A percentile compares a stretch with the other conserved stretches of the same genome.
Evolutionary conservation across 495 filamentous ascomycete genomes (phyloP).

Genomic region (Talaromyces borbonicus): DNA sequence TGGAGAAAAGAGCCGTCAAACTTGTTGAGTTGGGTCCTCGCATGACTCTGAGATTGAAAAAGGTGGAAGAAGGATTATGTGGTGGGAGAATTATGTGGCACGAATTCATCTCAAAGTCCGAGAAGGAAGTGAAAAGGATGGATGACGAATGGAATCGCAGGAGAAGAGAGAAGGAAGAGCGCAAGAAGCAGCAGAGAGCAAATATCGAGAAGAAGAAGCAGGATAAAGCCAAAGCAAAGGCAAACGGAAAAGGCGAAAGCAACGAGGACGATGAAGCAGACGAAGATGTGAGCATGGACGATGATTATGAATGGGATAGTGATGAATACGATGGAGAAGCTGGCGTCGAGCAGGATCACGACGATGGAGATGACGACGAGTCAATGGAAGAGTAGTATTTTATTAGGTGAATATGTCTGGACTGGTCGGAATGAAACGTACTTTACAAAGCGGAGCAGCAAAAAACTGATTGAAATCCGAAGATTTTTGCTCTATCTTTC

Average conservation of each 20-base stretch:
- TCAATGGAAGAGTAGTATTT: constrained; percentile 8
- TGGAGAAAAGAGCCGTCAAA: constrained; percentile 83
- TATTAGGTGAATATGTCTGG: background rate
- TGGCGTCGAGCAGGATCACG: constrained; percentile 34
- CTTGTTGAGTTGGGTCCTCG: constrained; percentile 86
- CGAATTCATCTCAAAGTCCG: constrained; percentile 77
- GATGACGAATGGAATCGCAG: constrained; percentile 72
- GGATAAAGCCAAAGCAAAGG: constrained; percentile 41
- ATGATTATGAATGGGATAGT: constrained; percentile 50
- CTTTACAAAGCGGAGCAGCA: no score
- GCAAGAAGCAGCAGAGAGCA: constrained; percentile 70
- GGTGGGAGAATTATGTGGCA: constrained; percentile 95
- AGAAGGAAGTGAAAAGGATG: constrained; percentile 61
- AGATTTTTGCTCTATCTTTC: no score
- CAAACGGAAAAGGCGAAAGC: constrained; percentile 31
- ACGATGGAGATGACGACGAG: constrained; percentile 2
- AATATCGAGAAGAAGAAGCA: constrained; percentile 79
- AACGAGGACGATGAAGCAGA: constrained; percentile 51
- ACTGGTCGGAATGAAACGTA: no score
- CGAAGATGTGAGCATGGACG: constrained; percentile 45
- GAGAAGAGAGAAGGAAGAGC: constrained; percentile 69
- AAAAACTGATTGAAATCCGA: no score
- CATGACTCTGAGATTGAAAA: constrained; percentile 79
- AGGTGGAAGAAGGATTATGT: constrained; percentile 93
- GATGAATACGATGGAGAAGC: constrained; percentile 51